These are phyloP conservation scores for Mortierella alpina DNA, from an alignment of 192 early-diverging fungal genomes.

Conservation along the genomic window DNA sequence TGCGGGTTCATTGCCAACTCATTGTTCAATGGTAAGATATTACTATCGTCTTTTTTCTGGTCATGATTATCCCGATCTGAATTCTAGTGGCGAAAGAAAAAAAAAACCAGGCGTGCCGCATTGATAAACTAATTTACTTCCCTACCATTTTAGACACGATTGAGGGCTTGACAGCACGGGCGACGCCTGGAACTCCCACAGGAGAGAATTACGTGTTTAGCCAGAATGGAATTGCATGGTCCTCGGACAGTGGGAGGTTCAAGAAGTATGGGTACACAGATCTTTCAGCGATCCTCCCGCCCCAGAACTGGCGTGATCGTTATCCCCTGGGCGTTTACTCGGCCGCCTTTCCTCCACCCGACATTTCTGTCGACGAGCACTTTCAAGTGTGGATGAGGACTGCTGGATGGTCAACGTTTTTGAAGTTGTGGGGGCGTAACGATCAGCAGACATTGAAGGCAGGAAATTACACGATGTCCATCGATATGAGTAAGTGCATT, in stretches of 20 bases:
- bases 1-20: constrained; percentile 99
- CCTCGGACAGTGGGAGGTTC: constrained; percentile 71
- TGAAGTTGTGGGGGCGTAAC: constrained; percentile 91
- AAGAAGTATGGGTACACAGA: constrained; percentile 70
- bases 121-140: background rate
- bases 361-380: constrained; percentile 76
- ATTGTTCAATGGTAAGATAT: constrained; percentile 81
- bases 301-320: constrained; percentile 80
- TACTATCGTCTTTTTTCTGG: background rate
- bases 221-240: constrained; percentile 86
- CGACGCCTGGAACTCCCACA: background rate
- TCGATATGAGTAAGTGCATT: constrained; percentile 74
- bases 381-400: constrained; percentile 98
- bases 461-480: constrained; percentile 76
- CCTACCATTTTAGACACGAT: constrained; percentile 38
- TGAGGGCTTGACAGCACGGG: constrained; percentile 13
- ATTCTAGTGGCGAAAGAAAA: background rate
- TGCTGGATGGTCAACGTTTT: constrained; percentile 92
- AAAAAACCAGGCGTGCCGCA: background rate
- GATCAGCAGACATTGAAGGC: constrained; percentile 64
- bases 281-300: constrained; percentile 74
- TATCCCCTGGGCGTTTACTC: constrained; percentile 67
- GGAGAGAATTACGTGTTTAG: constrained; percentile 62
- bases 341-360: constrained; percentile 70
- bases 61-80: background rate